Percentiles rank a stretch among this genome's conserved stretches.
Conservation (phyloP, 345 rosid species). For the Cardamine occulta region DNA sequence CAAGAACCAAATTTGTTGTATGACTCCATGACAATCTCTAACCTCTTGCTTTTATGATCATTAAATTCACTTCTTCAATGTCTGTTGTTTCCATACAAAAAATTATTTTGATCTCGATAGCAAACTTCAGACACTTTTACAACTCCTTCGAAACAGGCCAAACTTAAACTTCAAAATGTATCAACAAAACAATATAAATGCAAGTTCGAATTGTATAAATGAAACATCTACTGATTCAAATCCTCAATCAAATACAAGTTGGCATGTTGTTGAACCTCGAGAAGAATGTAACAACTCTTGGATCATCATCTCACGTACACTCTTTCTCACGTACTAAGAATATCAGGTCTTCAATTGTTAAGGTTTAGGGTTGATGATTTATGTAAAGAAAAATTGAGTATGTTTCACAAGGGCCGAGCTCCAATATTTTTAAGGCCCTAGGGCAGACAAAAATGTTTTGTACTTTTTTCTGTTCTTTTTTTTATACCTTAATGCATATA, state of each 20-base stretch:
- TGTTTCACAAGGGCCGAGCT: too few species aligned
- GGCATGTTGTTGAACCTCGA: background rate
- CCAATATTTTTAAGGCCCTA: too few species aligned
- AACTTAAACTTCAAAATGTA: too few species aligned
- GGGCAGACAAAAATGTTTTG: too few species aligned
- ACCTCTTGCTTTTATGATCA: constrained; percentile 24
- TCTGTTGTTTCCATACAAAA: background rate
- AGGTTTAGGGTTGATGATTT: too few species aligned
- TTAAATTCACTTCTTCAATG: background rate
- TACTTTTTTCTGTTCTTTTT: too few species aligned
- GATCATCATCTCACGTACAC: background rate
- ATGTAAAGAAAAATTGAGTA: too few species aligned
- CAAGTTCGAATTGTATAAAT: background rate
- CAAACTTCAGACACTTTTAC: background rate
- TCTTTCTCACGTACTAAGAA: too few species aligned
- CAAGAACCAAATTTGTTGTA: constrained; percentile 17
- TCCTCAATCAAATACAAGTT: background rate
- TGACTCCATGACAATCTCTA: constrained; percentile 21
- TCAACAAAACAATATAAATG: background rate
- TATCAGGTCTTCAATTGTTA: too few species aligned
- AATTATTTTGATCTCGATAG: background rate
- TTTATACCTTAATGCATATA: too few species aligned
- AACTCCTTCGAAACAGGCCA: too few species aligned
- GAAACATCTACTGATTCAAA: background rate
- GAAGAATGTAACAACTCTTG: background rate